Conservation (phyloP, 371 early-diverging fungal species). For the Conidiobolus incongruus region DNA sequence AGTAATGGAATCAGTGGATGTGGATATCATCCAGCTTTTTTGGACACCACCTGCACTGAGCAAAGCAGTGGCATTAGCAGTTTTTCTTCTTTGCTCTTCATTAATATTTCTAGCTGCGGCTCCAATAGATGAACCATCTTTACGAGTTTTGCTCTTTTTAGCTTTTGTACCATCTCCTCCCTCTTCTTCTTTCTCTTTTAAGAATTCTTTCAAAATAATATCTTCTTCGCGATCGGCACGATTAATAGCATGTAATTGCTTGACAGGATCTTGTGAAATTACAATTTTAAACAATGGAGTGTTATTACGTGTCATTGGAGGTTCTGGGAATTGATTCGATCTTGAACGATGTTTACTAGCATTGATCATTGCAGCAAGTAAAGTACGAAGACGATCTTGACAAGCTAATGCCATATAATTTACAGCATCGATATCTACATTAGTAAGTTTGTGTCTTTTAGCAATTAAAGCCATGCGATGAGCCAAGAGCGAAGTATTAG, state of each 20-base stretch:
- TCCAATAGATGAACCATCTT: slow-evolving; percentile 25
- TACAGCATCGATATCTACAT: slow-evolving; percentile 30
- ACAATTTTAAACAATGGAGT: slow-evolving; percentile 40
- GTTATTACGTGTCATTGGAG: slow-evolving; percentile 5
- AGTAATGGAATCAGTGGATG: background rate
- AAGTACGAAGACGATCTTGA: slow-evolving; percentile 30
- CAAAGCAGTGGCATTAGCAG: slow-evolving; percentile 45
- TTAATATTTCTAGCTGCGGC: slow-evolving; percentile 35
- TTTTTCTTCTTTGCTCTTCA: slow-evolving; percentile 39
- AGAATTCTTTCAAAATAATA: too few relatives aligned
- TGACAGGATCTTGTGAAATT: slow-evolving; percentile 33
- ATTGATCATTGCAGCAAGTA: slow-evolving; percentile 33
- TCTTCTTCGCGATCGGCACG: slow-evolving; percentile 24
- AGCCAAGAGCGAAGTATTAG: too few relatives aligned
- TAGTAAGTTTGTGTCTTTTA: background rate
- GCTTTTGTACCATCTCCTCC: slow-evolving; percentile 6
- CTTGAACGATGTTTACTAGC: slow-evolving; percentile 44
- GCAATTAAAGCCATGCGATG: background rate
- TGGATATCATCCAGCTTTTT: slow-evolving; percentile 40
- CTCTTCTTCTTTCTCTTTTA: too few relatives aligned
- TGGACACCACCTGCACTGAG: slow-evolving; percentile 35
- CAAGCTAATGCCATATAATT: slow-evolving; percentile 38
- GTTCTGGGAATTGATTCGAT: slow-evolving; percentile 8
- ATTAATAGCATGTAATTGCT: slow-evolving; percentile 41
- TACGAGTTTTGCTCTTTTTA: slow-evolving; percentile 22